Evolutionary conservation across 345 rosid species (phyloP).

Genomic region (Ceriops zippeliana): DNA sequence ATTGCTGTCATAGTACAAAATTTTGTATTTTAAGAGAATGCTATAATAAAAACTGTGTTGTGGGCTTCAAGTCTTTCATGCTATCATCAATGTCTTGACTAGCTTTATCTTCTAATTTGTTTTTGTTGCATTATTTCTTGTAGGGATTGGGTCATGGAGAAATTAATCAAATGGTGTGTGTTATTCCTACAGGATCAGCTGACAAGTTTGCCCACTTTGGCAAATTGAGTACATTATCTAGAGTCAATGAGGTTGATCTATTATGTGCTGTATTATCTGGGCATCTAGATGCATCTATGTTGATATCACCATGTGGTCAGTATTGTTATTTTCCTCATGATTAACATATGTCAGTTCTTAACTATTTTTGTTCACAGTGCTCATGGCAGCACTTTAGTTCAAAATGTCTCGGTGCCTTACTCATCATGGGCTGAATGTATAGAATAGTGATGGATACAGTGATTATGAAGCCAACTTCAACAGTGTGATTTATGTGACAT

Average conservation of each 20-base stretch:
- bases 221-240: slow-evolving; percentile 50
- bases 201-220: slow-evolving; percentile 41
- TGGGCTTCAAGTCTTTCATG: neutral
- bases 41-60: too few species aligned
- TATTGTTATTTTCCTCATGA: neutral
- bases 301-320: slow-evolving; percentile 63
- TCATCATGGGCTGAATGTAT: too few species aligned
- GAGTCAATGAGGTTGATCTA: slow-evolving; percentile 67
- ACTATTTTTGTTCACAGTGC: neutral
- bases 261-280: slow-evolving; percentile 67
- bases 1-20: too few species aligned
- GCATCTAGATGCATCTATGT: slow-evolving; percentile 46
- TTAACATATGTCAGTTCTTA: neutral
- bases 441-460: too few species aligned
- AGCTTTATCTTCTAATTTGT: slow-evolving; percentile 5
- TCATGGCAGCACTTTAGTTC: neutral
- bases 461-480: too few species aligned
- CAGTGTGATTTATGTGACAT: too few species aligned
- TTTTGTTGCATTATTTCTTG: slow-evolving; percentile 14
- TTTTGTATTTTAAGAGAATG: too few species aligned
- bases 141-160: slow-evolving; percentile 53
- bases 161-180: slow-evolving; percentile 38
- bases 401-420: neutral
- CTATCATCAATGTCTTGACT: neutral
- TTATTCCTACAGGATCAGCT: slow-evolving; percentile 51